Percentiles rank a stretch among this genome's conserved stretches.
phyloP scores from a whole-genome alignment of 2,329 filamentous ascomycete genomes.

The Colletotrichum tropicale region DNA sequence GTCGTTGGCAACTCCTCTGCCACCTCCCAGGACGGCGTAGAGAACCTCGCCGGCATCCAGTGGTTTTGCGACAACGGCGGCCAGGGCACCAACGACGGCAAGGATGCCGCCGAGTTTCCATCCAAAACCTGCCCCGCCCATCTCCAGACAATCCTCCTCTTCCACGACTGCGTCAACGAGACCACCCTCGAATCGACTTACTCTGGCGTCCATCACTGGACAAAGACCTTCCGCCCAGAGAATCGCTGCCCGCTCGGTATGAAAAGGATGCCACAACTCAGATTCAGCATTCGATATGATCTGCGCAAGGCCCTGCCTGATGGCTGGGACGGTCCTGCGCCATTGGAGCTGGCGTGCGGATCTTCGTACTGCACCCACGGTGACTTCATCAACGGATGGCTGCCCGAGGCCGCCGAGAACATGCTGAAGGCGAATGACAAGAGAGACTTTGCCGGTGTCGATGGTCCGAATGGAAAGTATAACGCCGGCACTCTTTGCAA shows the following conservation, averaged over 20 bases:
- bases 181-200: slow-evolving; percentile 24
- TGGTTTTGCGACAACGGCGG: slow-evolving; percentile 32
- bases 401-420: slow-evolving; percentile 39
- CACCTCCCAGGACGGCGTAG: slow-evolving; percentile 23
- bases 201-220: slow-evolving; percentile 11
- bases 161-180: slow-evolving; percentile 28
- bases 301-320: slow-evolving; percentile 43
- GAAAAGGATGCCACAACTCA: slow-evolving; percentile 50
- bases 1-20: slow-evolving; percentile 43
- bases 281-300: slow-evolving; percentile 52
- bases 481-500: slow-evolving; percentile 16
- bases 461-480: neutral
- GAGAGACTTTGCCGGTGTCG: neutral
- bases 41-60: slow-evolving; percentile 18
- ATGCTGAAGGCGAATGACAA: slow-evolving; percentile 36
- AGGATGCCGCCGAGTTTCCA: neutral
- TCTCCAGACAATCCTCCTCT: slow-evolving; percentile 26
- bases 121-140: slow-evolving; percentile 27
- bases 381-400: slow-evolving; percentile 54
- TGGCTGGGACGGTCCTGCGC: slow-evolving; percentile 47
- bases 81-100: slow-evolving; percentile 36
- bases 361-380: slow-evolving; percentile 46
- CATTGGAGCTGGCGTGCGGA: slow-evolving; percentile 46
- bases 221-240: neutral
- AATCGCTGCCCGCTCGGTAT: slow-evolving; percentile 46